phyloP scores from a whole-genome alignment of 306 rosid genomes.

The Amphicarpaea edgeworthii region DNA sequence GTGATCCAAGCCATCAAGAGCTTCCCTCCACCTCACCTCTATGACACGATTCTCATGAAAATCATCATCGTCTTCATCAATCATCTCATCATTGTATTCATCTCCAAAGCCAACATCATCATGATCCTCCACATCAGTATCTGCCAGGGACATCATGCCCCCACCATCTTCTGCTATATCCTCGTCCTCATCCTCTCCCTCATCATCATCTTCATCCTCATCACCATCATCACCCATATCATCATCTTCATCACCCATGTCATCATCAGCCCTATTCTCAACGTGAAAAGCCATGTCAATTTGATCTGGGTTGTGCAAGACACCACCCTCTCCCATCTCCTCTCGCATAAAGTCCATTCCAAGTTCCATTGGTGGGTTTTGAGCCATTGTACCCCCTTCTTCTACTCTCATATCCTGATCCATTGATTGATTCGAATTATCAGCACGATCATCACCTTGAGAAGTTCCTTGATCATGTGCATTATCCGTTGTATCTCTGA shows the following conservation, averaged over 20 bases:
- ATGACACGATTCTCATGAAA: constrained; percentile 94
- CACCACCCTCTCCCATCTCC: constrained; percentile 82
- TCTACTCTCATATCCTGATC: constrained; percentile 83
- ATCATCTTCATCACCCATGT: constrained; percentile 98
- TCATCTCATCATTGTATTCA: constrained; percentile 92
- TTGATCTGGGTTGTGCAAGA: constrained; percentile 76
- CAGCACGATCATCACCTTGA: constrained; percentile 59
- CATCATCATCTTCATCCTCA: constrained; percentile 97
- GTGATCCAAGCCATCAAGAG: constrained; percentile 95
- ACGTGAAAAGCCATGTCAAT: constrained; percentile 89
- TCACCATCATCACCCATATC: constrained; percentile 98
- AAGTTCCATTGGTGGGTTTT: constrained; percentile 76
- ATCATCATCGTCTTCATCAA: constrained; percentile 96
- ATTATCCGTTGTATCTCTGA: constrained; percentile 57
- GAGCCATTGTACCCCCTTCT: constrained; percentile 66
- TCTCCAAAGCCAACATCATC: constrained; percentile 92
- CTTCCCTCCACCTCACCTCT: constrained; percentile 99
- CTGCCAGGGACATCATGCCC: constrained; percentile 89
- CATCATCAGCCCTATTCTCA: constrained; percentile 90
- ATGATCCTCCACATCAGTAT: constrained; percentile 96
- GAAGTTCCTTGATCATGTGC: constrained; percentile 66
- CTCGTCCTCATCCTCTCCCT: constrained; percentile 94
- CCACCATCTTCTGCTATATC: constrained; percentile 97
- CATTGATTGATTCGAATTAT: constrained; percentile 60
- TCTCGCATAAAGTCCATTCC: constrained; percentile 94